Evolutionary conservation across 805 yeast genomes (phyloP).

Genomic region (Spathaspora gorwiae): DNA sequence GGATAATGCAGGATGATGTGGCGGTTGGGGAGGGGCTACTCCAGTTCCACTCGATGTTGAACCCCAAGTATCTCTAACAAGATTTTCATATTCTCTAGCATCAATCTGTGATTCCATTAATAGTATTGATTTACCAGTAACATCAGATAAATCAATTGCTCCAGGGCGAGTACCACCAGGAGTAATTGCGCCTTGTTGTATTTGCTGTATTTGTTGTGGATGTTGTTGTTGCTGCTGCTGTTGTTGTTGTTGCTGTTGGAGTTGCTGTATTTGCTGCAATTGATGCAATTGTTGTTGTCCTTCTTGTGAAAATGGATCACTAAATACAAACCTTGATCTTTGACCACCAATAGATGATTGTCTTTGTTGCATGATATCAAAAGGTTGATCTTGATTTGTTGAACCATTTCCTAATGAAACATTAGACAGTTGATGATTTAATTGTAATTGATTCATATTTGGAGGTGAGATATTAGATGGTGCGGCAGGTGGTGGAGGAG

Average conservation of each 20-base stretch:
- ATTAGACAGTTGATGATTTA: slow-evolving; percentile 8
- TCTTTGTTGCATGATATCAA: slow-evolving; percentile 41
- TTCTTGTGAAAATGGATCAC: slow-evolving; percentile 47
- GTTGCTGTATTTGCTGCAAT: slow-evolving; percentile 8
- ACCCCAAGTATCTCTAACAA: slow-evolving; percentile 46
- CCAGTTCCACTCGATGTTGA: slow-evolving; percentile 21
- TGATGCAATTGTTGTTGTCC: slow-evolving; percentile 1
- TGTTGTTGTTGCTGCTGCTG: slow-evolving; percentile 6
- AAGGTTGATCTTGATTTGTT: neutral
- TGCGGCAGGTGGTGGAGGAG: neutral
- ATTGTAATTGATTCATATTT: slow-evolving; percentile 8
- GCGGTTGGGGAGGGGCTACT: slow-evolving; percentile 5
- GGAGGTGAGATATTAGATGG: slow-evolving; percentile 32
- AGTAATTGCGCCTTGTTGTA: slow-evolving; percentile 3
- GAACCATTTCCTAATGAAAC: neutral
- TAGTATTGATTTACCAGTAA: slow-evolving; percentile 40
- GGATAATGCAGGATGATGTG: neutral
- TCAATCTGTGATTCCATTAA: slow-evolving; percentile 45
- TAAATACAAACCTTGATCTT: slow-evolving; percentile 64
- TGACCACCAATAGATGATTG: slow-evolving; percentile 49
- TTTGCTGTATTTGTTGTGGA: slow-evolving; percentile 4
- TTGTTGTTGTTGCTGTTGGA: slow-evolving; percentile 8
- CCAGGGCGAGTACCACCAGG: slow-evolving; percentile 22
- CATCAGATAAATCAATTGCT: slow-evolving; percentile 30
- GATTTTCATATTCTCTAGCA: slow-evolving; percentile 42